Conservation (phyloP, 768 basidiomycete genomes). For the Leccinum arenicola region DNA sequence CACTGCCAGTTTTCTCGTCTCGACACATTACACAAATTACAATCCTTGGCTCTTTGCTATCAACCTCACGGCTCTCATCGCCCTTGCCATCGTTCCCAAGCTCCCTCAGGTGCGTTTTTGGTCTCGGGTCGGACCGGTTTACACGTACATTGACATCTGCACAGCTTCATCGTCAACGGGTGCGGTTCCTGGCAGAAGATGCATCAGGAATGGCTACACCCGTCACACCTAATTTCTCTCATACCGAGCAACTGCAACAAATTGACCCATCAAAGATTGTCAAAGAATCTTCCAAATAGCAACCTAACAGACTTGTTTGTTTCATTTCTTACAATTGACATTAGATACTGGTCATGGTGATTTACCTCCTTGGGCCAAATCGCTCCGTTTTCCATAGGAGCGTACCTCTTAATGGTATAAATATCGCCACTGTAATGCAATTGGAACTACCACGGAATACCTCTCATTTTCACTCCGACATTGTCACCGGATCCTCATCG, state of each 20-base stretch:
- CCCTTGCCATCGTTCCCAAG: conserved; percentile 87
- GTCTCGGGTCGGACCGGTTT: conserved; percentile 2
- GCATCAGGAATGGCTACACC: conserved; percentile 68
- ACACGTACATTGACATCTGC: conserved; percentile 15
- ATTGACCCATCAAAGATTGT: conserved; percentile 39
- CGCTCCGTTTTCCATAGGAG: conserved; percentile 22
- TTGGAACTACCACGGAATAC: conserved; percentile 14
- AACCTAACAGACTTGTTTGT: conserved; percentile 16
- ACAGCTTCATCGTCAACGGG: conserved; percentile 79
- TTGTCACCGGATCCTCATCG: neutral
- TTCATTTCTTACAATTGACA: conserved; percentile 5
- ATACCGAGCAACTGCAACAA: conserved; percentile 40
- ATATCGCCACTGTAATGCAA: conserved; percentile 29
- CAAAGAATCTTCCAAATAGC: conserved; percentile 44
- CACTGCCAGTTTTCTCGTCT: conserved; percentile 78
- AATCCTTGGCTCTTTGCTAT: conserved; percentile 91
- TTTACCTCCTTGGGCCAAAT: conserved; percentile 14
- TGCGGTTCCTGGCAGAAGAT: conserved; percentile 70
- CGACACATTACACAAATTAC: conserved; percentile 98
- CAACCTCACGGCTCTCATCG: conserved; percentile 76
- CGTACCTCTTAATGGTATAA: conserved; percentile 32
- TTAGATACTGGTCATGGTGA: conserved; percentile 19
- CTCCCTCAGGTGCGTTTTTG: conserved; percentile 74
- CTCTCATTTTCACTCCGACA: conserved; percentile 11
- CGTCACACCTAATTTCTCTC: conserved; percentile 53